Evolutionary conservation across 768 basidiomycete genomes (phyloP).

Genomic region (Gymnopilus dilepis): DNA sequence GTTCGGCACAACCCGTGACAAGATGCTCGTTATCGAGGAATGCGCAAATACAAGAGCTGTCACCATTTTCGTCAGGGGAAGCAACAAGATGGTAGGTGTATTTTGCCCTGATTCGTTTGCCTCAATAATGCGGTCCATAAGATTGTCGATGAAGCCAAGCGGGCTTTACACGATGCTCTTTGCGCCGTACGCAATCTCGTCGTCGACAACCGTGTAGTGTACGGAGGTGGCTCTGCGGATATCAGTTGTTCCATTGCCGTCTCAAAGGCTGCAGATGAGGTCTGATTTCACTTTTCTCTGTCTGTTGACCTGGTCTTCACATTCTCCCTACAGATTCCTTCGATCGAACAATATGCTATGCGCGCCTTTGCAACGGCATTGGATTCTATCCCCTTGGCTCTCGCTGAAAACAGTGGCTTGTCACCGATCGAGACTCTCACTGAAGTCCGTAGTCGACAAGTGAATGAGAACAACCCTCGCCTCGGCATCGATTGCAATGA

Average conservation of each 20-base stretch:
- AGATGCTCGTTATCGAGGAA: constrained; percentile 99
- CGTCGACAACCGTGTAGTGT: constrained; percentile 95
- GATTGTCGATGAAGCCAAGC: constrained; percentile 99
- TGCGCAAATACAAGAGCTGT: constrained; percentile 97
- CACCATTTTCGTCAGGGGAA: constrained; percentile 95
- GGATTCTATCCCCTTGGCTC: constrained; percentile 92
- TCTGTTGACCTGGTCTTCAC: constrained; percentile 1
- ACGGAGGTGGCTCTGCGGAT: constrained; percentile 97
- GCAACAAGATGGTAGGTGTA: constrained; percentile 95
- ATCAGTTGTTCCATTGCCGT: constrained; percentile 96
- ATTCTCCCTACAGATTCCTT: constrained; percentile 67
- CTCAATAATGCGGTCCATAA: no score
- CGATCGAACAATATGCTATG: constrained; percentile 99
- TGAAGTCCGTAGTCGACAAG: constrained; percentile 92
- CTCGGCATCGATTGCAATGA: constrained; percentile 95
- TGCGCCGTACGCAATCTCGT: constrained; percentile 97
- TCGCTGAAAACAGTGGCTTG: constrained; percentile 97
- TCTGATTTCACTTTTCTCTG: constrained; percentile 32
- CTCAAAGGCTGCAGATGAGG: constrained; percentile 92
- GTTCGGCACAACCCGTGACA: constrained; percentile 98
- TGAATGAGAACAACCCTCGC: constrained; percentile 81
- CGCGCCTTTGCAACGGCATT: constrained; percentile 96
- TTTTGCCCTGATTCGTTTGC: no score
- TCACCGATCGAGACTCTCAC: constrained; percentile 97
- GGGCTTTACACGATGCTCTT: constrained; percentile 96